Conservation (phyloP, 2,329 filamentous ascomycete genomes). For the Epichloe sylvatica region DNA sequence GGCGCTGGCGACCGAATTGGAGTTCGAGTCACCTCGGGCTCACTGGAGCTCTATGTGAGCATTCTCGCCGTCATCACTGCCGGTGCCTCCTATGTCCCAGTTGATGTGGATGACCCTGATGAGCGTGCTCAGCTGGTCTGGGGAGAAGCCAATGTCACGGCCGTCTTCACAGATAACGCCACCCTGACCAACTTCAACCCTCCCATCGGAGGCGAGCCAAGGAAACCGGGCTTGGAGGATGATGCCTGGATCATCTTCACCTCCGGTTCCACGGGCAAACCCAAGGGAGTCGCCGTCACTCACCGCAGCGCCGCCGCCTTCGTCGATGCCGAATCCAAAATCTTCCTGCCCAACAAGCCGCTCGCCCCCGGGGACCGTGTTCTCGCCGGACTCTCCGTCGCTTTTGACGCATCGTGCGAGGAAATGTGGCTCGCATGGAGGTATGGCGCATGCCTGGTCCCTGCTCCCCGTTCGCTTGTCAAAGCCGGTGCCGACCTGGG, state of each 20-base stretch:
- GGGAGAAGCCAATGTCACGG: slow-evolving; percentile 8
- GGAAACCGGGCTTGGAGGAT: slow-evolving; percentile 6
- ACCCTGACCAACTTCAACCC: slow-evolving; percentile 6
- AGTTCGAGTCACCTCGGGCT: slow-evolving; percentile 10
- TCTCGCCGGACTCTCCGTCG: slow-evolving; percentile 11
- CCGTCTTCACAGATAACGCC: slow-evolving; percentile 8
- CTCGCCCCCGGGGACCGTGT: slow-evolving; percentile 11
- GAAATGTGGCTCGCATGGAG: slow-evolving; percentile 14
- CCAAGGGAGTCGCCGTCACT: slow-evolving; percentile 13
- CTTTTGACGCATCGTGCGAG: slow-evolving; percentile 13
- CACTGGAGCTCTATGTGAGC: slow-evolving; percentile 9
- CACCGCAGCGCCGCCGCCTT: slow-evolving; percentile 13
- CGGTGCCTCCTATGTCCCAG: slow-evolving; percentile 11
- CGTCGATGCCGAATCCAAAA: slow-evolving; percentile 11
- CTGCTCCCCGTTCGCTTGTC: slow-evolving; percentile 10
- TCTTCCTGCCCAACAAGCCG: slow-evolving; percentile 9
- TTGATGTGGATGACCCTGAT: slow-evolving; percentile 12
- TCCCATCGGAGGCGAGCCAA: neutral
- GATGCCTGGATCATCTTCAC: slow-evolving; percentile 15
- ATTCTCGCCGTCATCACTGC: slow-evolving; percentile 10
- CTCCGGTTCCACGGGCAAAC: slow-evolving; percentile 12
- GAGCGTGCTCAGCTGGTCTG: slow-evolving; percentile 11
- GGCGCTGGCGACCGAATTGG: slow-evolving; percentile 9
- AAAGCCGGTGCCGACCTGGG: slow-evolving; percentile 11
- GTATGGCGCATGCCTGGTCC: slow-evolving; percentile 11